Evolutionary conservation across 495 filamentous ascomycete genomes (phyloP).

Genomic region (Penicillium subrubescens): DNA sequence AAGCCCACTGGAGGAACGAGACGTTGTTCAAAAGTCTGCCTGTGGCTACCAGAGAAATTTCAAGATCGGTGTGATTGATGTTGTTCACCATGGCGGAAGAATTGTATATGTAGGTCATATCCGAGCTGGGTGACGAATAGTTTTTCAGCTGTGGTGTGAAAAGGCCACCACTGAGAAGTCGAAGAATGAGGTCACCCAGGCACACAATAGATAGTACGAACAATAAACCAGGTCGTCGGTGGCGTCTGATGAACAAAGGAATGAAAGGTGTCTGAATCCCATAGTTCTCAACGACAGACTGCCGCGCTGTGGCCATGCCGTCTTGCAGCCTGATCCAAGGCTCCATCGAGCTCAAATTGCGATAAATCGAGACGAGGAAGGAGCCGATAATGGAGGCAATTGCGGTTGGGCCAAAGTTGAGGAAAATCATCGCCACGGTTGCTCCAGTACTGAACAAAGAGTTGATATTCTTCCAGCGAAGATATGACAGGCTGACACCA

Average conservation of each 20-base stretch:
- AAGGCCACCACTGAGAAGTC: slow-evolving; percentile 24
- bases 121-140: slow-evolving; percentile 1
- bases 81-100: neutral
- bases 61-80: neutral
- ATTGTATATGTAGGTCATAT: slow-evolving; percentile 12
- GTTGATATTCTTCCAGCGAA: slow-evolving; percentile 17
- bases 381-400: slow-evolving; percentile 30
- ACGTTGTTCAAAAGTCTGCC: slow-evolving; percentile 8
- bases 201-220: slow-evolving; percentile 14
- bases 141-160: slow-evolving; percentile 22
- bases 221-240: slow-evolving; percentile 7
- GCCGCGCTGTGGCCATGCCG: slow-evolving; percentile 7
- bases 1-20: neutral
- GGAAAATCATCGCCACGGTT: slow-evolving; percentile 10
- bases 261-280: slow-evolving; percentile 16
- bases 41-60: neutral
- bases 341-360: slow-evolving; percentile 25
- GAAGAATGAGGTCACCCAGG: slow-evolving; percentile 19
- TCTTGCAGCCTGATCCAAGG: slow-evolving; percentile 26
- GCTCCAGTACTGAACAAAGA: slow-evolving; percentile 6
- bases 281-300: slow-evolving; percentile 23
- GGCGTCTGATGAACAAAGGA: slow-evolving; percentile 3
- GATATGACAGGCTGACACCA: slow-evolving; percentile 13
- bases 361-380: slow-evolving; percentile 25
- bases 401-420: slow-evolving; percentile 24